Conservation (phyloP, 768 basidiomycete genomes). For the Leccinum olivaceopallidum region DNA sequence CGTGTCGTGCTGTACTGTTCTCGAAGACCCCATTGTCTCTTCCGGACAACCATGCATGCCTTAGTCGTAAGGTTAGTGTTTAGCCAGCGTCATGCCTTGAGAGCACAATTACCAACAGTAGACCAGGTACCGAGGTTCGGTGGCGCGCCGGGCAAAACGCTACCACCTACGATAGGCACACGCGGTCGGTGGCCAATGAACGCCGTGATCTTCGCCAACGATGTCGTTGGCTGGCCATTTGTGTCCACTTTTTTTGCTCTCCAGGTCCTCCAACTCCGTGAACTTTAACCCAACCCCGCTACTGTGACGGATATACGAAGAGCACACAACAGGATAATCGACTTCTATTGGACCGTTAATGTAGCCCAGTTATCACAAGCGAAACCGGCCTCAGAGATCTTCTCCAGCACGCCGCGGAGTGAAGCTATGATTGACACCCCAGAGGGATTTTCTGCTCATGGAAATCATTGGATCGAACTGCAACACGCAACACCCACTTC, state of each 20-base stretch:
- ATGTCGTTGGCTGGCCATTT: background rate
- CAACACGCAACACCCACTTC: background rate
- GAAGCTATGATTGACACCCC: background rate
- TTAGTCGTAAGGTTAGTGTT: background rate
- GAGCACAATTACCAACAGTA: background rate
- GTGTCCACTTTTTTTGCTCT: background rate
- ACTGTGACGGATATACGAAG: background rate
- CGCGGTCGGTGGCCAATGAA: background rate
- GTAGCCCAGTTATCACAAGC: background rate
- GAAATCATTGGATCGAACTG: conserved; percentile 5
- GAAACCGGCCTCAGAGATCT: background rate
- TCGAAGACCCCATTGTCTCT: background rate
- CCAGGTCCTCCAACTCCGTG: background rate
- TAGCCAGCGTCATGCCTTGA: background rate
- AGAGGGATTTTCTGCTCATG: background rate
- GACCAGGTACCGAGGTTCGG: background rate
- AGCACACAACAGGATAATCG: background rate
- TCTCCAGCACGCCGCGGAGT: background rate
- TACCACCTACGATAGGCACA: background rate
- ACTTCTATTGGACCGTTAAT: background rate
- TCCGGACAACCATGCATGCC: background rate
- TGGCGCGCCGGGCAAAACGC: background rate
- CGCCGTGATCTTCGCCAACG: background rate
- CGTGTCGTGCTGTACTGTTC: background rate
- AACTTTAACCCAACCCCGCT: background rate